These are phyloP conservation scores for Ophiostoma quercus DNA, from an alignment of 2,329 filamentous ascomycete species.

Conservation along the genomic window DNA sequence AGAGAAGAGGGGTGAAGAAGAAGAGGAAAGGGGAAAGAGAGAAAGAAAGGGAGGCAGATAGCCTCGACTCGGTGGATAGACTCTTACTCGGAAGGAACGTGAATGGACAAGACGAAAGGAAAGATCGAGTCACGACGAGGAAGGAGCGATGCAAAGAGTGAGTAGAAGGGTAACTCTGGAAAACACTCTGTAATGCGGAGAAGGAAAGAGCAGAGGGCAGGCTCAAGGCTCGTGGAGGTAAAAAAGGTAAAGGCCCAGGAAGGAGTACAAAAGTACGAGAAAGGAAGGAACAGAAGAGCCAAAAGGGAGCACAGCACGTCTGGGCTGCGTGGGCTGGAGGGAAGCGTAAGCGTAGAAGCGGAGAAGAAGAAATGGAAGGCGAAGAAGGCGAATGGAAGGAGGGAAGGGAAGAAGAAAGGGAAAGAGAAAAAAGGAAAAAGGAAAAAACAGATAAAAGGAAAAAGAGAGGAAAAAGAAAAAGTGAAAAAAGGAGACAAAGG, in stretches of 20 bases:
- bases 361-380: conserved; percentile 19
- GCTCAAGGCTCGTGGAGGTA: conserved; percentile 1
- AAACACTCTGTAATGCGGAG: background rate
- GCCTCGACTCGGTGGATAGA: background rate
- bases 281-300: conserved; percentile 4
- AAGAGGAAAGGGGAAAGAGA: background rate
- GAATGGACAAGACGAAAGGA: conserved; percentile 4
- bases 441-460: conserved; percentile 6
- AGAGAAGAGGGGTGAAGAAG: background rate
- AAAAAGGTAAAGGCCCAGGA: background rate
- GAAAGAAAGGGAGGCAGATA: background rate
- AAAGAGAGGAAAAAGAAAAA: background rate
- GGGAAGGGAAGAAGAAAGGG: conserved; percentile 19
- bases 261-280: background rate
- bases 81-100: background rate
- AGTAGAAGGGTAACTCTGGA: background rate
- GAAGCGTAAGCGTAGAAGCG: conserved; percentile 12
- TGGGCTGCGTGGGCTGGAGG: background rate
- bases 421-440: conserved; percentile 4
- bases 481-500: background rate
- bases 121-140: conserved; percentile 10
- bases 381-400: conserved; percentile 17
- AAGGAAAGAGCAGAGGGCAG: background rate
- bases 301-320: background rate
- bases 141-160: background rate